Conservation (phyloP, 306 rosid genomes). For the Quercus cerris region DNA sequence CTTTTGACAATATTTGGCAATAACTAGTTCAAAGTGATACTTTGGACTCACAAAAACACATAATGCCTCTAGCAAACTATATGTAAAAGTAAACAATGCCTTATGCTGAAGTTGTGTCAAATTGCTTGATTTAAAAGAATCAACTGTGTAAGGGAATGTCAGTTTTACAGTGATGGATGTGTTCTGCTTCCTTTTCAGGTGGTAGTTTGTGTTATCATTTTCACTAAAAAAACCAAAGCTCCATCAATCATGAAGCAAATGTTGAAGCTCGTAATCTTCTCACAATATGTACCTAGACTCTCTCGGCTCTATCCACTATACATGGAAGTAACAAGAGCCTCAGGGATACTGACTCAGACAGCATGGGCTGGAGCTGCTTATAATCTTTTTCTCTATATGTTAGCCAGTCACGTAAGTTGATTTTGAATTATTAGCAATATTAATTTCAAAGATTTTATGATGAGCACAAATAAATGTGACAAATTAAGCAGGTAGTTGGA, state of each 20-base stretch:
- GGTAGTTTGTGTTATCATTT: slow-evolving; percentile 37
- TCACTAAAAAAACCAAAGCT: background rate
- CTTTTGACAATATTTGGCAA: too few species aligned
- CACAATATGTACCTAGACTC: slow-evolving; percentile 69
- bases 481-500: slow-evolving; percentile 60
- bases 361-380: slow-evolving; percentile 90
- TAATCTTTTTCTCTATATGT: slow-evolving; percentile 83
- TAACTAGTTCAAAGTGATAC: too few species aligned
- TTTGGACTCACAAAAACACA: too few species aligned
- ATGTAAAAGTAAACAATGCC: too few species aligned
- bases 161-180: slow-evolving; percentile 9
- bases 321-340: slow-evolving; percentile 66
- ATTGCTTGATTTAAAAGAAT: background rate
- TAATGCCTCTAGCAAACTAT: too few species aligned
- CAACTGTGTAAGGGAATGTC: background rate
- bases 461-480: slow-evolving; percentile 11
- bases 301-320: slow-evolving; percentile 54
- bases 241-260: slow-evolving; percentile 40
- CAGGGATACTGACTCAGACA: slow-evolving; percentile 82
- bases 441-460: background rate
- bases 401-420: slow-evolving; percentile 80
- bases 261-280: slow-evolving; percentile 38
- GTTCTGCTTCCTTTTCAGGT: slow-evolving; percentile 36
- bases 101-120: background rate
- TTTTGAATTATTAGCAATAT: background rate